Evolutionary conservation across 805 yeast genomes (phyloP).

Genomic region (Pichia manshurica): DNA sequence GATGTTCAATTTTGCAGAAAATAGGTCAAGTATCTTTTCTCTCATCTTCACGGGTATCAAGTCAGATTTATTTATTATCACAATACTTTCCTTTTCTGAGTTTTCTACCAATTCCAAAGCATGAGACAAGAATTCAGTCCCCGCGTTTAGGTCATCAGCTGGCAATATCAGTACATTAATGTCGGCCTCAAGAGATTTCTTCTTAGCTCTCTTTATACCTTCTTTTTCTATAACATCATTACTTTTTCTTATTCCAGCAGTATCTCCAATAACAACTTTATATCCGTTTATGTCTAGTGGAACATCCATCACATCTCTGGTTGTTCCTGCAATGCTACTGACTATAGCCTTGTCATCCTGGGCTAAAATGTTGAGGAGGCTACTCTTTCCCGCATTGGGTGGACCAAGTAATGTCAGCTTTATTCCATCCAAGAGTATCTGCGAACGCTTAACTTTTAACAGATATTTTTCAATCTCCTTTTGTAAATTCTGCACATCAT

Average conservation of each 20-base stretch:
- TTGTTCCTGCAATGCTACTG: conserved; percentile 88
- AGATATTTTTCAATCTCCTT: conserved; percentile 42
- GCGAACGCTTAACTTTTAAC: conserved; percentile 47
- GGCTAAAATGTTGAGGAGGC: conserved; percentile 70
- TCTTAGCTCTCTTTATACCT: conserved; percentile 76
- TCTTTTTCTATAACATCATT: conserved; percentile 45
- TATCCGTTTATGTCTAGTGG: conserved; percentile 78
- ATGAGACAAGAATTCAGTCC: conserved; percentile 36
- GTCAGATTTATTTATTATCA: conserved; percentile 60
- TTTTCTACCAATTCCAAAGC: conserved; percentile 26
- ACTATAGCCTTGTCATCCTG: conserved; percentile 85
- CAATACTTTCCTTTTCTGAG: conserved; percentile 25
- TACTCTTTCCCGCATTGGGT: conserved; percentile 95
- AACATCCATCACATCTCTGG: conserved; percentile 81
- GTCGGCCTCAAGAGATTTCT: conserved; percentile 56
- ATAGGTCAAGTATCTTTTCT: conserved; percentile 18
- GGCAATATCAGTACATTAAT: conserved; percentile 63
- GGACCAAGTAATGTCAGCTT: conserved; percentile 75
- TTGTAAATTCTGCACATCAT: conserved; percentile 37
- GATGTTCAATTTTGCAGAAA: conserved; percentile 26
- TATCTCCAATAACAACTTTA: conserved; percentile 80
- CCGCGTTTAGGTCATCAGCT: conserved; percentile 27
- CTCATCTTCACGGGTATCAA: conserved; percentile 24
- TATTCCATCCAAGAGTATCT: conserved; percentile 66
- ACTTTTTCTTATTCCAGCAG: conserved; percentile 77